These are phyloP conservation scores for Fusarium graminum DNA, from an alignment of 2,329 filamentous ascomycete species.

Conservation along the genomic window DNA sequence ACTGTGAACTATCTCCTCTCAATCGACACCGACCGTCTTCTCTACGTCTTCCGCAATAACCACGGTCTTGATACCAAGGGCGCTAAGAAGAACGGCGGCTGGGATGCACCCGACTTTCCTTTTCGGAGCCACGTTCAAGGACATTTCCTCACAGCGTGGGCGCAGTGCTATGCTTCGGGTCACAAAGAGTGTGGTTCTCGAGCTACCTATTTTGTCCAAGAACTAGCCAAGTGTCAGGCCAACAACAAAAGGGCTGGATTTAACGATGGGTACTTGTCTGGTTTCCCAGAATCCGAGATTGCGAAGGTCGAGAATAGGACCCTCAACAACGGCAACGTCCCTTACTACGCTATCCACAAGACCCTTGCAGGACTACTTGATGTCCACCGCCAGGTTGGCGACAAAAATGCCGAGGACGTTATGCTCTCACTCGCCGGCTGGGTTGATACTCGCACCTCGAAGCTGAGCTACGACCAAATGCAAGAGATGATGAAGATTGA, in stretches of 20 bases:
- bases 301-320: slow-evolving; percentile 58
- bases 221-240: slow-evolving; percentile 64
- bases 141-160: slow-evolving; percentile 64
- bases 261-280: slow-evolving; percentile 61
- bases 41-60: slow-evolving; percentile 36
- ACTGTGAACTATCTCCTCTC: slow-evolving; percentile 34
- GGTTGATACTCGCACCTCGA: slow-evolving; percentile 62
- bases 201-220: slow-evolving; percentile 61
- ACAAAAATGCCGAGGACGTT: slow-evolving; percentile 58
- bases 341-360: slow-evolving; percentile 68
- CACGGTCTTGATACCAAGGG: slow-evolving; percentile 55
- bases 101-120: slow-evolving; percentile 67
- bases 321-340: slow-evolving; percentile 63
- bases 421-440: slow-evolving; percentile 60
- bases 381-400: slow-evolving; percentile 61
- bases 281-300: slow-evolving; percentile 66
- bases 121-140: slow-evolving; percentile 66
- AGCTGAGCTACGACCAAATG: slow-evolving; percentile 60
- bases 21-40: slow-evolving; percentile 23
- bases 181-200: slow-evolving; percentile 60
- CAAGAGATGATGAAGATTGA: slow-evolving; percentile 63
- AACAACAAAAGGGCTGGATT: slow-evolving; percentile 63
- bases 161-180: slow-evolving; percentile 60
- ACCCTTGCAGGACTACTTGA: slow-evolving; percentile 65
- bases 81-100: slow-evolving; percentile 62